Percentiles rank a stretch among this genome's conserved stretches.
Conservation (phyloP, 495 filamentous ascomycete species). For the Penicillium diatomitis region DNA sequence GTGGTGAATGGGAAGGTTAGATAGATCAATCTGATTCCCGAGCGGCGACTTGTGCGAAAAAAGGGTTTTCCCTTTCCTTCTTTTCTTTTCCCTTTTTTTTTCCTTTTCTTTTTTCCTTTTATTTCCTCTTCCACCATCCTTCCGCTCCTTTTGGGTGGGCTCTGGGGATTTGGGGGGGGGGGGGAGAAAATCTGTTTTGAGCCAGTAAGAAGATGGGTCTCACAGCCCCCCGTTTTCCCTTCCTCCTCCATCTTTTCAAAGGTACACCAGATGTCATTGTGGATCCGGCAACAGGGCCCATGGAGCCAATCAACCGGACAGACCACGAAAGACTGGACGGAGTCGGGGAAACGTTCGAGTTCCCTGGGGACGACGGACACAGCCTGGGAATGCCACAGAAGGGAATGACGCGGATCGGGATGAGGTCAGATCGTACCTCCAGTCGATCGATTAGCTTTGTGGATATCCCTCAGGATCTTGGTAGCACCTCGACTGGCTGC, state of each 20-base stretch:
- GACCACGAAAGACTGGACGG: neutral
- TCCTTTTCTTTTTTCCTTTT: too few relatives aligned
- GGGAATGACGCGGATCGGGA: neutral
- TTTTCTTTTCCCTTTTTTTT: too few relatives aligned
- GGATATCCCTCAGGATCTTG: neutral
- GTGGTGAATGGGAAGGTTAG: too few relatives aligned
- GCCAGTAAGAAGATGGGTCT: constrained; percentile 1
- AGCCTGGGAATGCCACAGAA: too few relatives aligned
- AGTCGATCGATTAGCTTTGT: neutral
- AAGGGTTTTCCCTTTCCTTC: too few relatives aligned
- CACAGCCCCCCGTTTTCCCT: neutral
- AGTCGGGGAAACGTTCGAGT: neutral
- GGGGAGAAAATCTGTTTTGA: neutral
- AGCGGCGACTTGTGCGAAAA: too few relatives aligned
- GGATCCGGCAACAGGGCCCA: constrained; percentile 1
- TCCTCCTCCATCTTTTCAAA: constrained; percentile 5
- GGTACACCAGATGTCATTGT: constrained; percentile 15
- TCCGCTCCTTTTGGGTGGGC: neutral
- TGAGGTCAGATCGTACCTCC: constrained; percentile 1
- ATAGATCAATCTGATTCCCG: too few relatives aligned
- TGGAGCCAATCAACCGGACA: constrained; percentile 5
- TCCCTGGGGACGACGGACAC: neutral
- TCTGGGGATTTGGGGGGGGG: neutral
- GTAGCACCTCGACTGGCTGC: neutral
- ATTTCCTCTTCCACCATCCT: too few relatives aligned